These are phyloP conservation scores for Cryphonectria carpinicola DNA, from an alignment of 2,329 filamentous ascomycete genomes.

Conservation along the genomic window DNA sequence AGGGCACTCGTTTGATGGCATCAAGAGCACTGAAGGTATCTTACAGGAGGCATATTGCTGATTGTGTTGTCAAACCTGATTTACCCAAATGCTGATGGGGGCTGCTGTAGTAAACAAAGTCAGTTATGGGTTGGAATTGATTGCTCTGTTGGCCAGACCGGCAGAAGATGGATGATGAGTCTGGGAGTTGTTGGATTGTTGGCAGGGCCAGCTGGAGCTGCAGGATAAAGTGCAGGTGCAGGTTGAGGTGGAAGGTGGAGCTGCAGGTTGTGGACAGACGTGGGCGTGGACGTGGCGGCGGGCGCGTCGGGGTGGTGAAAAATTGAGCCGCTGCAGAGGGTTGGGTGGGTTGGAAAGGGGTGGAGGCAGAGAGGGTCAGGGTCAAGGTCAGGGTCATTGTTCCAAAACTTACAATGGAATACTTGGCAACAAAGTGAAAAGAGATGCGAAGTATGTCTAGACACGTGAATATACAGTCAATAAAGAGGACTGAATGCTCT, in stretches of 20 bases:
- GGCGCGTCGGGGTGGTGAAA: constrained; percentile 26
- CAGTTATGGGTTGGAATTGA: constrained; percentile 10
- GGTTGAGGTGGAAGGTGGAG: constrained; percentile 25
- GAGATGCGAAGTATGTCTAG: constrained; percentile 24
- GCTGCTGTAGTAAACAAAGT: constrained; percentile 21
- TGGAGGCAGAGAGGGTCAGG: background rate
- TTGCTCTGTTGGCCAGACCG: constrained; percentile 12
- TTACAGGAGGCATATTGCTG: constrained; percentile 39
- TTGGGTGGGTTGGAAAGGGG: background rate
- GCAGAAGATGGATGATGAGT: constrained; percentile 11
- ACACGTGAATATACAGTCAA: constrained; percentile 23
- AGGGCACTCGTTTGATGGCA: constrained; percentile 12
- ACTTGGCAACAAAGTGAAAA: constrained; percentile 20
- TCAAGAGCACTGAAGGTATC: constrained; percentile 30
- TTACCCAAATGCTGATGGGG: constrained; percentile 23
- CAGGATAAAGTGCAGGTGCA: constrained; percentile 20
- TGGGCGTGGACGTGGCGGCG: constrained; percentile 8
- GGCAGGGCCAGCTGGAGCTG: constrained; percentile 21
- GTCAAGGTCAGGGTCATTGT: background rate
- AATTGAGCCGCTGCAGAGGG: constrained; percentile 16
- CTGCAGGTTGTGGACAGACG: constrained; percentile 9
- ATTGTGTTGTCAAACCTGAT: constrained; percentile 23
- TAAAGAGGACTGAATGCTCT: constrained; percentile 15
- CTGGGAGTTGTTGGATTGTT: constrained; percentile 7
- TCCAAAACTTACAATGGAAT: constrained; percentile 26